Evolutionary conservation across 2,329 filamentous ascomycete genomes (phyloP), one percentile per base, ranked within the genome.

Genomic region (Ophiognomonia clavigignenti-juglandacearum): DNA sequence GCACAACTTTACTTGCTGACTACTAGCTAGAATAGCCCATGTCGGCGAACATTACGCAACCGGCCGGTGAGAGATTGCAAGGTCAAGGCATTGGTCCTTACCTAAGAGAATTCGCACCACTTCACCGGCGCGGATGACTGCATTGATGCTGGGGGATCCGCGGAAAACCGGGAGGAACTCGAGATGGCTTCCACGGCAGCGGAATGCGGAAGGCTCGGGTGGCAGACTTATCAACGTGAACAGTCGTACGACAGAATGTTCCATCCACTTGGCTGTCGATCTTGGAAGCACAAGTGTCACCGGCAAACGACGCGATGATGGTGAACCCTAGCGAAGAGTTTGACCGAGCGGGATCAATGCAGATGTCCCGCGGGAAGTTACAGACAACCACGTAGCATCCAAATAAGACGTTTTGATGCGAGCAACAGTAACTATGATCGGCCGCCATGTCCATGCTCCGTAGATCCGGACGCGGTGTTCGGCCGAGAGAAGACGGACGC

Each of bases 291-390:
- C 39, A 48, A 22, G 43, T 44, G 43, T 23, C 29, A 48, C 46
- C 46, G 40, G 24, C 46, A 23, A 37, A 43, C 16, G 42, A 39
- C 35, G 29, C 29, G 29, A 35, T 39, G 27, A 39, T 29, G n/a
- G n/a, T n/a, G n/a, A n/a, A n/a, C n/a, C n/a, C n/a, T n/a, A n/a
- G n/a, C n/a, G n/a, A n/a, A n/a, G n/a, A n/a, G n/a, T 35, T 24
- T 48, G n/a, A 48, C 46, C 46, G 46, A 48, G 36, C 35, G 34
- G 36, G 40, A 34, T 38, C 39, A 26, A n/a, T n/a, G n/a, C n/a
- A n/a, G n/a, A n/a, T n/a, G n/a, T 39, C 24, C 39, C 38, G 39
- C 38, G 45, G 45, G 38, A 32, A 40, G 39, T 43, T 16, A 24
- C 39, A 39, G 39, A 14, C 32, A 39, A 32, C n/a, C n/a, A n/a